phyloP scores from a whole-genome alignment of 371 early-diverging fungal species.

The Gilbertella persicaria region DNA sequence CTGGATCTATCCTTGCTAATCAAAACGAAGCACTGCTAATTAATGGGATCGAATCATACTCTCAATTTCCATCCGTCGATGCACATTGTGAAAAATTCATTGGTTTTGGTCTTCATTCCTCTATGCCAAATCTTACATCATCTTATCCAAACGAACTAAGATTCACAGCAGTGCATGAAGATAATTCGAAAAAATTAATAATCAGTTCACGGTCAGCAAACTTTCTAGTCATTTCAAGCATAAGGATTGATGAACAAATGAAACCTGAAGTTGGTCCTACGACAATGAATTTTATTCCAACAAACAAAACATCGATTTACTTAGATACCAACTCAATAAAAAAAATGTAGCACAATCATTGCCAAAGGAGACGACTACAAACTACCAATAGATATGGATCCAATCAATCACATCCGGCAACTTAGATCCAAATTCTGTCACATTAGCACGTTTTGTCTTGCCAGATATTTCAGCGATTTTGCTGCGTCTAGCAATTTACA shows the following conservation, averaged over 20 bases:
- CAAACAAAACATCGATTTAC: slow-evolving; percentile 19
- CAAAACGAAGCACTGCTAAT: slow-evolving; percentile 13
- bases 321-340: slow-evolving; percentile 12
- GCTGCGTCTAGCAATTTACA: slow-evolving; percentile 15
- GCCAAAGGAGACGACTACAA: slow-evolving; percentile 11
- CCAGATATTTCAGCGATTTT: slow-evolving; percentile 15
- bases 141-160: slow-evolving; percentile 12
- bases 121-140: slow-evolving; percentile 11
- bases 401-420: slow-evolving; percentile 15
- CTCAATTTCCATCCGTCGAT: slow-evolving; percentile 14
- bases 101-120: slow-evolving; percentile 9
- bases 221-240: slow-evolving; percentile 14
- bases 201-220: slow-evolving; percentile 7
- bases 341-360: no score
- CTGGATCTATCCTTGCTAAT: slow-evolving; percentile 22
- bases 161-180: slow-evolving; percentile 9
- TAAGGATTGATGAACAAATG: slow-evolving; percentile 14
- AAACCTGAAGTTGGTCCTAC: slow-evolving; percentile 18
- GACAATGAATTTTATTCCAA: slow-evolving; percentile 10
- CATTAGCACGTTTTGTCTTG: slow-evolving; percentile 17
- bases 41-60: slow-evolving; percentile 17
- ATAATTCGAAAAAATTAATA: slow-evolving; percentile 16
- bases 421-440: slow-evolving; percentile 15
- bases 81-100: slow-evolving; percentile 13
- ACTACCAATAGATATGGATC: slow-evolving; percentile 15